phyloP scores from a whole-genome alignment of 2,329 filamentous ascomycete species.

The Aspergillus transmontanensis region DNA sequence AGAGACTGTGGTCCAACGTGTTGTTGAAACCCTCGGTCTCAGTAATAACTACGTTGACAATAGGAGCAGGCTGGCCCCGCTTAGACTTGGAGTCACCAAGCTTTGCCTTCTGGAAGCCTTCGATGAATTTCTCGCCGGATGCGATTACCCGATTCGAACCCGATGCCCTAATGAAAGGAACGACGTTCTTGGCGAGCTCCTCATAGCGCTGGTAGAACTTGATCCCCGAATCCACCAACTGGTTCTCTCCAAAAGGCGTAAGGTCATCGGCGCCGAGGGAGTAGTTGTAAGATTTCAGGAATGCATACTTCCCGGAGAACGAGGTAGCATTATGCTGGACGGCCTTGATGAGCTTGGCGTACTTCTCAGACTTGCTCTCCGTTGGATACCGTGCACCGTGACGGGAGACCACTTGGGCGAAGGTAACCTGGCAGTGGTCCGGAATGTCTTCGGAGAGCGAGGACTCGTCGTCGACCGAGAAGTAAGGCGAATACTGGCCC shows the following conservation, averaged over 20 bases:
- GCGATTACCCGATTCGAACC: slow-evolving; percentile 71
- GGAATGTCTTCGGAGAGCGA: slow-evolving; percentile 64
- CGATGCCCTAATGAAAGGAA: slow-evolving; percentile 73
- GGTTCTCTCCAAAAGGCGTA: slow-evolving; percentile 66
- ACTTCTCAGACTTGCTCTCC: slow-evolving; percentile 63
- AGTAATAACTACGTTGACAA: slow-evolving; percentile 67
- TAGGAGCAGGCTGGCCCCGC: slow-evolving; percentile 52
- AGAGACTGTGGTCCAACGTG: slow-evolving; percentile 74
- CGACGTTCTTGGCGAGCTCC: slow-evolving; percentile 57
- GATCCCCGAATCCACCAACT: slow-evolving; percentile 74
- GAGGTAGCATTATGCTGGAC: slow-evolving; percentile 62
- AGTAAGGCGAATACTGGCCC: slow-evolving; percentile 90
- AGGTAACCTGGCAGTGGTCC: slow-evolving; percentile 70
- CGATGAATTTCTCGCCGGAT: slow-evolving; percentile 74
- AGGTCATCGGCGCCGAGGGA: slow-evolving; percentile 69
- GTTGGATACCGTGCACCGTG: slow-evolving; percentile 87
- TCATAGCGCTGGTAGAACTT: slow-evolving; percentile 76
- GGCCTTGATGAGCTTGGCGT: slow-evolving; percentile 64
- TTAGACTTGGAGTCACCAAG: slow-evolving; percentile 41
- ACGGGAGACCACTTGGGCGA: slow-evolving; percentile 78
- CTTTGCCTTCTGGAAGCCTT: slow-evolving; percentile 69
- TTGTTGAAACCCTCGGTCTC: slow-evolving; percentile 74
- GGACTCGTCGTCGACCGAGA: slow-evolving; percentile 64
- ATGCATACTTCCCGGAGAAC: slow-evolving; percentile 67
- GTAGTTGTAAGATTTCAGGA: slow-evolving; percentile 73